Evolutionary conservation across 108 stramenopile species (phyloP).

Genomic region (Cyclotella choctawhatcheeana): DNA sequence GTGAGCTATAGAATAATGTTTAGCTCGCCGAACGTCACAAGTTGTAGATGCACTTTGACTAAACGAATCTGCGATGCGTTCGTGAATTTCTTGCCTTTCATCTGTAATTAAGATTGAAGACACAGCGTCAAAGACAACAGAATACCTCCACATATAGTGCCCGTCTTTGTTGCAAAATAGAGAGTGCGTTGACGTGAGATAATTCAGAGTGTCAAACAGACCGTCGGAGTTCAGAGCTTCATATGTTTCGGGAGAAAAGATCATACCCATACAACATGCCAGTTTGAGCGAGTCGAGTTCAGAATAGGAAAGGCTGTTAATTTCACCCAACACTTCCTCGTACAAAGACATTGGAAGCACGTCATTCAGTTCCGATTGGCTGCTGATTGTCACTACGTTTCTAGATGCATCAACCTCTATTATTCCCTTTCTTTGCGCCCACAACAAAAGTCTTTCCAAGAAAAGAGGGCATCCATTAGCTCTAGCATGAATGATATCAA

Average conservation of each 20-base stretch:
- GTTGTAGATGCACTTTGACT: not conserved
- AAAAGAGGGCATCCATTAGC: slow-evolving; percentile 47
- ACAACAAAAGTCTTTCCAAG: slow-evolving; percentile 25
- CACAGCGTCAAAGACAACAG: slow-evolving; percentile 42
- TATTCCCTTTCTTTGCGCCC: slow-evolving; percentile 36
- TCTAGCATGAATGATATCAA: slow-evolving; percentile 21
- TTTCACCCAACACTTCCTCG: slow-evolving; percentile 34
- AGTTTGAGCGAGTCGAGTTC: slow-evolving; percentile 41
- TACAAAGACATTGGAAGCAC: slow-evolving; percentile 27
- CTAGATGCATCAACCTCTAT: slow-evolving; percentile 37
- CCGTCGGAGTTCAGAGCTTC: slow-evolving; percentile 23
- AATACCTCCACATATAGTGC: slow-evolving; percentile 31
- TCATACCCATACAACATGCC: slow-evolving; percentile 27
- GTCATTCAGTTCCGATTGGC: slow-evolving; percentile 4
- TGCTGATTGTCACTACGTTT: slow-evolving; percentile 27
- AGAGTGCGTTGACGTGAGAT: slow-evolving; percentile 23
- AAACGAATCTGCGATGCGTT: slow-evolving; percentile 24
- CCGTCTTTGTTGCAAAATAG: slow-evolving; percentile 24
- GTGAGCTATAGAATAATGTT: slow-evolving; percentile 32
- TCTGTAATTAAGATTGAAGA: slow-evolving; percentile 34
- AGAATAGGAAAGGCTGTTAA: slow-evolving; percentile 32
- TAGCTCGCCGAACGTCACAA: slow-evolving; percentile 27
- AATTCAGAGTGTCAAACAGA: slow-evolving; percentile 19
- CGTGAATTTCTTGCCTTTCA: slow-evolving; percentile 39
- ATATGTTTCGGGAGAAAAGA: slow-evolving; percentile 23